phyloP scores from a whole-genome alignment of 2,329 filamentous ascomycete species.

The Aspergillus niger region DNA sequence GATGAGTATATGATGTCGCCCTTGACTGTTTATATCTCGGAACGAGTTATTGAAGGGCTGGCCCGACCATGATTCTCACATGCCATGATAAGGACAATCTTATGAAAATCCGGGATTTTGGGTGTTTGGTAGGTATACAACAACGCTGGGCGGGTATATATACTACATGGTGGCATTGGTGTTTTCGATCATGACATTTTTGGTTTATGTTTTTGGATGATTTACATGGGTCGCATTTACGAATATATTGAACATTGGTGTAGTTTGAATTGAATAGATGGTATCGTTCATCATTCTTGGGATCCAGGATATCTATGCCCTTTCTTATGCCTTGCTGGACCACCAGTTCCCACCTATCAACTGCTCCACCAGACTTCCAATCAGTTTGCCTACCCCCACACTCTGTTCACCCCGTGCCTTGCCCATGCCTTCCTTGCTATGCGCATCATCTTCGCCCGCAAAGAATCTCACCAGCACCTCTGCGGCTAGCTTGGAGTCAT shows the following conservation, averaged over 20 bases:
- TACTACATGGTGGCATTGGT: conserved; percentile 22
- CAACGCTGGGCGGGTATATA: conserved; percentile 24
- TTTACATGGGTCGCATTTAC: conserved; percentile 1
- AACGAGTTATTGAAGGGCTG: conserved; percentile 20
- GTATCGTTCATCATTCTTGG: neutral
- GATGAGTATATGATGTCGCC: neutral
- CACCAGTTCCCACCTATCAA: neutral
- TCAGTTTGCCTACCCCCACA: neutral
- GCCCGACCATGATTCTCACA: conserved; percentile 17
- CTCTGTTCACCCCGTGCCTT: neutral
- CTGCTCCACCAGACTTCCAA: neutral
- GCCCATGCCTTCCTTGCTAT: neutral
- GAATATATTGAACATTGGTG: conserved; percentile 5
- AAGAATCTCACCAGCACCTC: conserved; percentile 36
- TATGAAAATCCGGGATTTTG: conserved; percentile 34
- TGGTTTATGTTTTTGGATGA: neutral
- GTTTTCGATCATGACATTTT: conserved; percentile 4
- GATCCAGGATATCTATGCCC: too few species aligned
- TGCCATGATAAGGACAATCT: neutral
- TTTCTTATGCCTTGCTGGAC: neutral
- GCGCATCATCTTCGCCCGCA: neutral
- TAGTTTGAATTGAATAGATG: neutral
- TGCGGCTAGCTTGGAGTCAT: conserved; percentile 37
- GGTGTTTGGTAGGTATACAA: conserved; percentile 13
- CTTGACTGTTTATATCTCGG: neutral